Base-by-base conservation (phyloP, 208 protist genomes). In the Leptomonas pyrrhocoris region DNA sequence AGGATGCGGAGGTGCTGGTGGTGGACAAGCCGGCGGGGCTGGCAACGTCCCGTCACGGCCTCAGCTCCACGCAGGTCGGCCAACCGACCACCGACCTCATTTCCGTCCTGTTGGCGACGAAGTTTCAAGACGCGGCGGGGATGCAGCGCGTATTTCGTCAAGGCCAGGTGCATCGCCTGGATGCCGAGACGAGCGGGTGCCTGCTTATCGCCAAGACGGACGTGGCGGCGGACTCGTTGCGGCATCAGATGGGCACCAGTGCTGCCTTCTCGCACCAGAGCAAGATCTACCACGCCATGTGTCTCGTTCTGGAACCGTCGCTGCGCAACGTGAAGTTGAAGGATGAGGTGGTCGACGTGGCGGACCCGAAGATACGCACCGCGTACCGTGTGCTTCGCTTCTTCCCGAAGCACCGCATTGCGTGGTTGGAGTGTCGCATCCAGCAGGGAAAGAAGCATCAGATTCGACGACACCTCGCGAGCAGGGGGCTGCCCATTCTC, bases 401-500 rank as follows among this genome's bases (percentile, higher is more conserved):
- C 56, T 90, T 86, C 34, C 54, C 54, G 1, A 18, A 42, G 21
- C 54, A 74, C 13, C 79, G 88, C 11, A 50, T 89, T 2, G 88
- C 80, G 36, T 74, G 93, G 36, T 80, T 96, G 75, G 80, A 92
- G 77, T 94, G 88, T 56, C 78, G 83, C 7, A 85, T 96, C 49
- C 79, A 90, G 65, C 88, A 94, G 34, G 91, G 91, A 21, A 94
- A 93, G 74, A 93, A 93, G 69, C 91, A 96, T 58, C 91, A 96
- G 59, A 83, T 96, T 49, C 83, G 91, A 15, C 84, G 91, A 2
- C 91, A 96, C 64, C 73, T 96, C 6, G 86, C 91, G 11, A 68
- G 83, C 11, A 67, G 64, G 1, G 91, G 91, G 7, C 51, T 96
- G 36, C 91, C 91, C 0, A 83, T 96, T 50, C 61, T 93, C 13